Base-by-base conservation (phyloP, 2,329 filamentous ascomycete species). In the Fusarium citri region DNA sequence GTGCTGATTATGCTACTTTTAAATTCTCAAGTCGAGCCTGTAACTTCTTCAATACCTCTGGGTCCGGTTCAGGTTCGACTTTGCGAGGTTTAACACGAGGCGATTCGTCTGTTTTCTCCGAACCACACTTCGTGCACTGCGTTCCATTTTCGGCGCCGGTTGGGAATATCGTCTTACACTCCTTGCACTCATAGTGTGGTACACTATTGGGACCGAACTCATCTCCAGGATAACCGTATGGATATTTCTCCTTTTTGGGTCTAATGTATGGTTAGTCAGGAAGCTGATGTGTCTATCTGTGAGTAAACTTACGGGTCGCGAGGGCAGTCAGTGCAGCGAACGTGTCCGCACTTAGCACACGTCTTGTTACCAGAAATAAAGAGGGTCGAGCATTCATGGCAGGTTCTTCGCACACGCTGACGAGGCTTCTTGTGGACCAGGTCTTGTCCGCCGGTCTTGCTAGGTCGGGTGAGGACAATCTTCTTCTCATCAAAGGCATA, bases 271-370 rank as follows among this genome's bases (percentile, higher is more conserved):
- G 48, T 68, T 71, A 70, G 59, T 18, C 45, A 57, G 49, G 26
- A 47, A 37, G 41, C 22, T 42, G 23, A 53, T 53, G 69, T 18
- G 58, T 64, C 57, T 55, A 46, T 23, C 22, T 37, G n/a, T 26
- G 8, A 18, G 22, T 31, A 40, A 55, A 89, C 91, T 78, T 87
- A 94, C 86, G 93, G 93, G 75, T 94, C 90, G 73, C 93, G 86
- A 28, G 92, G 93, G 78, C 94, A 97, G 76, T 91, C 91, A 41
- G 89, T 92, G 83, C 94, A 97, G 56, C 93, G 89, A 54, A 85
- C 78, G 78, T 97, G 94, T 28, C 84, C 82, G 79, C 94, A 97
- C 41, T 83, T 84, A 10, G 83, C 79, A 78, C 94, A 97, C 1
- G 76, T 87, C 81, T 90, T 93, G 64, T 80, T 83, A 31, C 85